These are phyloP conservation scores for Rhizopogon salebrosus DNA, from an alignment of 768 basidiomycete genomes.

Conservation along the genomic window DNA sequence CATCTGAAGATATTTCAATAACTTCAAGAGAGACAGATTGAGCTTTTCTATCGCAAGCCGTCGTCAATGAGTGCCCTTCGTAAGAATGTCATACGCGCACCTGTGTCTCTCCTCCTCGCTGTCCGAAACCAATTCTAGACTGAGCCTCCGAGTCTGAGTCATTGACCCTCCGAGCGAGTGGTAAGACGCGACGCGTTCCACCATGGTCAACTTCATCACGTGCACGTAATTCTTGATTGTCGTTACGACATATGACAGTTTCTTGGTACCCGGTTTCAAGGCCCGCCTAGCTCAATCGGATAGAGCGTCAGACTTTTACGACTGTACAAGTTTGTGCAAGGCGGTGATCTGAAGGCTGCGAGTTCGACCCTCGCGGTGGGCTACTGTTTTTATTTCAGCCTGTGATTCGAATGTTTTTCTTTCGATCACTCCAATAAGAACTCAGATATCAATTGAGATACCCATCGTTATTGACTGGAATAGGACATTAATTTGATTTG, in stretches of 20 bases:
- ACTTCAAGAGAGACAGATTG: constrained; percentile 24
- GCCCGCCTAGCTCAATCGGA: constrained; percentile 51
- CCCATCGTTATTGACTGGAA: too few relatives aligned
- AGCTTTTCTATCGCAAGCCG: background rate
- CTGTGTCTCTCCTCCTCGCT: constrained; percentile 43
- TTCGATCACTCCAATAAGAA: too few relatives aligned
- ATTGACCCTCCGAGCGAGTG: background rate
- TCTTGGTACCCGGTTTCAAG: background rate
- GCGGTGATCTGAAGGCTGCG: constrained; percentile 48
- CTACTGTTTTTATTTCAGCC: constrained; percentile 34
- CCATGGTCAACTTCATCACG: background rate
- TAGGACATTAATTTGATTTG: too few relatives aligned
- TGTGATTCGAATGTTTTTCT: too few relatives aligned
- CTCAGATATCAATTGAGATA: too few relatives aligned
- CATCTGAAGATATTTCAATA: constrained; percentile 53
- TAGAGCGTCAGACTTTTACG: constrained; percentile 55
- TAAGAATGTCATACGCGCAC: constrained; percentile 16
- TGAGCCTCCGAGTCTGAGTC: background rate
- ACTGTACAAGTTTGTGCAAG: constrained; percentile 24
- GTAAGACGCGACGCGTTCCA: background rate
- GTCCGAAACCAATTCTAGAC: constrained; percentile 37
- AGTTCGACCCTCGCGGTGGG: constrained; percentile 63
- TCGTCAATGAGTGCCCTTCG: background rate
- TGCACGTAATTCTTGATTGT: background rate
- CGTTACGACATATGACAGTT: too few relatives aligned